Base-by-base conservation (phyloP, 1,284 basidiomycete genomes). In the Stygiomarasmius scandens region DNA sequence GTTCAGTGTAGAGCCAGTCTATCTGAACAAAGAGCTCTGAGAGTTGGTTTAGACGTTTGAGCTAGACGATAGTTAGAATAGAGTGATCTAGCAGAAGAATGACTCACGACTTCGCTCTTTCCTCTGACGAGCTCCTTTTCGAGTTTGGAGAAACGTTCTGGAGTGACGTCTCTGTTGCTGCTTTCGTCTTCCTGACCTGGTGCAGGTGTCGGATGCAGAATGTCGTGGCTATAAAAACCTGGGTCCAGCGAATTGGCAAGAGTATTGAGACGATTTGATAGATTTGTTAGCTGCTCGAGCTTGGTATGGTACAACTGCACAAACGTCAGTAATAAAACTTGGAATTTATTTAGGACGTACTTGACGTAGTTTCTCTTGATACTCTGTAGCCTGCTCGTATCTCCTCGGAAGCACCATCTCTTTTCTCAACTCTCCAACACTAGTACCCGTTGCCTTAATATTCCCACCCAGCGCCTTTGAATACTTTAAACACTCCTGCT, bases 61-160 rank as follows among this genome's bases (percentile, higher is more conserved):
- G 72, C 90, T 92, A 63, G 41, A 54, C 52, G 29, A 44, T 24
- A 62, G 58, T 48, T 51, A 56, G 47, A n/a, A 44, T 34, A 5
- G 16, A 51, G 16, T 14, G n/a, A n/a, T n/a, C n/a, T 34, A 48
- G 36, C n/a, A 29, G 44, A 29, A 29, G 27, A 25, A 36, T 24
- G 19, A 78, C 89, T 68, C 64, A 92, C 89, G 45, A 92, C 80
- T 80, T 94, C 92, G 14, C 80, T 79, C 70, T 93, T 92, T 16
- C 89, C 92, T 54, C 88, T 78, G 2, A 89, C 84, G 19, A 93
- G 78, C 66, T 93, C 90, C 67, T 90, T 89, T 75, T 94, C 90
- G 2, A 95, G 74, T 64, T 78, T 85, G 36, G 84, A 80, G 67
- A 94, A 91, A 10, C 89, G 80, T 60, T 92, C 90, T 0, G 89